phyloP scores from a whole-genome alignment of 352 stramenopile genomes.

The Nothophytophthora sp. region DNA sequence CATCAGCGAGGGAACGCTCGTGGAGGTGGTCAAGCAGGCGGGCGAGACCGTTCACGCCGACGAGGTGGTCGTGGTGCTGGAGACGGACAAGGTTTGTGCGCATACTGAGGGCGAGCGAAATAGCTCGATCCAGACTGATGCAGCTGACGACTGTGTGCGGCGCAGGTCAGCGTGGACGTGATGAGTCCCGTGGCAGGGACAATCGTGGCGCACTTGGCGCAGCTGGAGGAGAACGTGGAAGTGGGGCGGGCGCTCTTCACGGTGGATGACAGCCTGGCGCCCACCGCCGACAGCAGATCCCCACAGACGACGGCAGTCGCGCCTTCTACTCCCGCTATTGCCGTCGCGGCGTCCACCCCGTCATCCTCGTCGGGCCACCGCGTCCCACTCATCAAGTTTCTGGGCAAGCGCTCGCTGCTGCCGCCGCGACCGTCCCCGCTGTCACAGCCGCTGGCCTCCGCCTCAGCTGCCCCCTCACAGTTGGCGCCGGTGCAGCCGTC shows the following conservation, averaged over 20 bases:
- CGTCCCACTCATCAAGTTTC: conserved; percentile 67
- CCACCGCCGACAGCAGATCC: conserved; percentile 27
- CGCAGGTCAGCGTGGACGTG: conserved; percentile 89
- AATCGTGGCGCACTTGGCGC: conserved; percentile 93
- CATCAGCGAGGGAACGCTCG: conserved; percentile 98
- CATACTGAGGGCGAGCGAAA: too few species aligned
- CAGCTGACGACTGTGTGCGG: too few species aligned
- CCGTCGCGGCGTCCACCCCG: conserved; percentile 5
- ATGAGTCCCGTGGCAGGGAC: conserved; percentile 90
- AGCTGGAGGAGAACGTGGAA: conserved; percentile 96
- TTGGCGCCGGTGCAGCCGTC: conserved; percentile 48
- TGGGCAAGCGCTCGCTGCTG: conserved; percentile 74
- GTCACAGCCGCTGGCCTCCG: conserved; percentile 20
- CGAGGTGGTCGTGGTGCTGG: conserved; percentile 97
- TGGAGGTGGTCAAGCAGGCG: conserved; percentile 93
- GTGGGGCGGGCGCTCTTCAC: conserved; percentile 94
- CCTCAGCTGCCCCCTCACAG: conserved; percentile 11
- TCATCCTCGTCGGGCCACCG: conserved; percentile 37
- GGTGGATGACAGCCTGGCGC: conserved; percentile 83
- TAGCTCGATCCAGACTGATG: too few species aligned
- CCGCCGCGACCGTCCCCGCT: conserved; percentile 32
- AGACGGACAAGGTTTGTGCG: conserved; percentile 99
- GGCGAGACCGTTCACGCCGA: conserved; percentile 95
- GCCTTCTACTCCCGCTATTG: conserved; percentile 36
- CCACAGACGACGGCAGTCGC: conserved; percentile 11